A percentile compares a stretch with the other conserved stretches of the same genome.
Conservation (phyloP, 208 protist species). For the Leishmania gerbilli region DNA sequence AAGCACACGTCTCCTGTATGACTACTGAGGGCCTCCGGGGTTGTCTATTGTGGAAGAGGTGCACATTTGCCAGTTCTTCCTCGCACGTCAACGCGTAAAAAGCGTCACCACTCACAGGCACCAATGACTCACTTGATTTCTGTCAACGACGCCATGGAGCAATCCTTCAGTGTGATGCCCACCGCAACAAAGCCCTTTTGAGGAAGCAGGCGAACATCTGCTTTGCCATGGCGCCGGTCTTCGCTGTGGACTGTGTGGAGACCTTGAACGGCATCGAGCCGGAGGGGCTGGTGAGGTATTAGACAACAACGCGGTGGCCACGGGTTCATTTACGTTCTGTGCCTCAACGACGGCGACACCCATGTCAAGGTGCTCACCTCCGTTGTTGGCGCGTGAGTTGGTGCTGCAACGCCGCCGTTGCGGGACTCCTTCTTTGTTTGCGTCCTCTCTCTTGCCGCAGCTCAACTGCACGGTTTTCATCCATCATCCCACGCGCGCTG, state of each 20-base stretch:
- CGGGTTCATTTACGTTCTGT: slow-evolving; percentile 30
- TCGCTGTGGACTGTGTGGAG: slow-evolving; percentile 50
- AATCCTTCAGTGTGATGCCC: slow-evolving; percentile 15
- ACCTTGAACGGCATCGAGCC: slow-evolving; percentile 36
- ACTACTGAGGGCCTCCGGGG: too few relatives aligned
- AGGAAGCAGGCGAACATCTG: slow-evolving; percentile 16
- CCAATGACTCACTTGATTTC: not conserved
- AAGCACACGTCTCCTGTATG: not conserved
- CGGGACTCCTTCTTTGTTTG: not conserved
- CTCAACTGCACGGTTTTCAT: not conserved
- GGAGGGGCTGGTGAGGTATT: too few relatives aligned
- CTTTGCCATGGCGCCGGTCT: slow-evolving; percentile 34
- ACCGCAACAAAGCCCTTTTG: slow-evolving; percentile 5
- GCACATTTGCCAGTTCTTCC: too few relatives aligned
- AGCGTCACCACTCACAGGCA: too few relatives aligned
- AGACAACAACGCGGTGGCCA: slow-evolving; percentile 37
- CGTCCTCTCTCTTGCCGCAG: not conserved
- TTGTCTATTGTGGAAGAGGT: too few relatives aligned
- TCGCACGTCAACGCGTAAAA: too few relatives aligned
- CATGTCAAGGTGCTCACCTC: slow-evolving; percentile 27
- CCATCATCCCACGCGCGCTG: too few relatives aligned
- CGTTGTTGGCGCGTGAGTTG: not conserved
- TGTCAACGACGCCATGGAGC: not conserved
- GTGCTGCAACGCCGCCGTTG: not conserved
- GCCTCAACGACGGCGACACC: slow-evolving; percentile 39